These are phyloP conservation scores for Dactylellina drechsleri DNA, from an alignment of 2,329 filamentous ascomycete genomes.

Conservation along the genomic window DNA sequence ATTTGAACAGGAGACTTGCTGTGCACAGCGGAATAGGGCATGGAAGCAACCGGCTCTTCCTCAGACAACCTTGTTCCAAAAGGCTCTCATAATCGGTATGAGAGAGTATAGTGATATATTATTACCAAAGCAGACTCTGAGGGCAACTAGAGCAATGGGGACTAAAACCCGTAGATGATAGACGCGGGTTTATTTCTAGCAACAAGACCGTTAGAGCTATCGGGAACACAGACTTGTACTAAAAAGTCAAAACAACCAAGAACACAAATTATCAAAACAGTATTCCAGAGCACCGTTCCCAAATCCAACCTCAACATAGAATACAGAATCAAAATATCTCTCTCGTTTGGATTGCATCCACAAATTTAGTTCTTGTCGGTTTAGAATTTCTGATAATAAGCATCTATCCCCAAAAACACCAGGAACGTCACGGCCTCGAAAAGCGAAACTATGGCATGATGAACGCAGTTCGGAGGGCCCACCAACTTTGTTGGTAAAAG, in stretches of 20 bases:
- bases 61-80: too few relatives aligned
- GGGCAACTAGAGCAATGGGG: neutral
- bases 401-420: conserved; percentile 49
- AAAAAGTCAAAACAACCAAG: conserved; percentile 3
- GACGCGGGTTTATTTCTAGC: neutral
- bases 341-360: conserved; percentile 11
- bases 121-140: neutral
- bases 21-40: too few relatives aligned
- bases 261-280: conserved; percentile 29
- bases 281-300: conserved; percentile 30
- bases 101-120: neutral
- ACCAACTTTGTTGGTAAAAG: neutral
- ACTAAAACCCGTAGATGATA: neutral
- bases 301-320: conserved; percentile 24
- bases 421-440: conserved; percentile 33
- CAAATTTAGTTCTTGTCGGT: neutral
- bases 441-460: conserved; percentile 29
- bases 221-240: conserved; percentile 39
- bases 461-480: conserved; percentile 23
- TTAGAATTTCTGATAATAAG: conserved; percentile 26
- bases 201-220: neutral
- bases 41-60: too few relatives aligned
- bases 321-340: conserved; percentile 32
- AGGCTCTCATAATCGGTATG: too few relatives aligned
- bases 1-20: too few relatives aligned